Evolutionary conservation across 371 early-diverging fungal species (phyloP).

Genomic region (Gilbertella persicaria): DNA sequence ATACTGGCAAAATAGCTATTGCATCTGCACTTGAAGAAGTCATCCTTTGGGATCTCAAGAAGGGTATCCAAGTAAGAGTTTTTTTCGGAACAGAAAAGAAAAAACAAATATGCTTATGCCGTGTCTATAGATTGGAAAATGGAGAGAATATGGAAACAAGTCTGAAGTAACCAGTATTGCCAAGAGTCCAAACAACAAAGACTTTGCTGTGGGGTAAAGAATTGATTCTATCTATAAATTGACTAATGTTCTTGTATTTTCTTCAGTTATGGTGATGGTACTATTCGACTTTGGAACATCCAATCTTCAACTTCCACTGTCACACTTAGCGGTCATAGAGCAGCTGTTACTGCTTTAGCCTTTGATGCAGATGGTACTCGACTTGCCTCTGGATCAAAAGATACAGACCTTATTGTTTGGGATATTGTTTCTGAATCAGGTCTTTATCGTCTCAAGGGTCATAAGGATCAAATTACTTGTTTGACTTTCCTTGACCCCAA

Average conservation of each 20-base stretch:
- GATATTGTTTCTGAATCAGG: constrained; percentile 92
- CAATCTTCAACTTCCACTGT: constrained; percentile 52
- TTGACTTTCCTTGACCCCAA: constrained; percentile 52
- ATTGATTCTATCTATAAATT: neutral
- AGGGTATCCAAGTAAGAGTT: constrained; percentile 76
- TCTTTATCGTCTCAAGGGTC: constrained; percentile 87
- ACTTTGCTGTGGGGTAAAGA: constrained; percentile 80
- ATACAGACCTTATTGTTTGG: constrained; percentile 95
- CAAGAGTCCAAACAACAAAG: constrained; percentile 61
- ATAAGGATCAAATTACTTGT: constrained; percentile 90
- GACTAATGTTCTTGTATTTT: neutral
- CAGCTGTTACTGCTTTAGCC: constrained; percentile 80
- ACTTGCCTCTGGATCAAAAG: constrained; percentile 89
- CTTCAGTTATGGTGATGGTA: constrained; percentile 76
- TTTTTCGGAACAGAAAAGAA: too few relatives aligned
- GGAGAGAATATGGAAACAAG: constrained; percentile 76
- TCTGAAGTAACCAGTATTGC: constrained; percentile 81
- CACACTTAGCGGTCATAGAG: constrained; percentile 90
- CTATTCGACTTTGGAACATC: constrained; percentile 78
- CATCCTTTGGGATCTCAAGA: constrained; percentile 84
- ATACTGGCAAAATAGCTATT: constrained; percentile 70
- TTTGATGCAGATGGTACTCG: constrained; percentile 80
- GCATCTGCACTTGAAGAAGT: constrained; percentile 85
- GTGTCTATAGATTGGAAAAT: constrained; percentile 56
- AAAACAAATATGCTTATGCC: neutral